These are phyloP conservation scores for Gremmenia infestans DNA, from an alignment of 2,329 filamentous ascomycete species.

Conservation along the genomic window DNA sequence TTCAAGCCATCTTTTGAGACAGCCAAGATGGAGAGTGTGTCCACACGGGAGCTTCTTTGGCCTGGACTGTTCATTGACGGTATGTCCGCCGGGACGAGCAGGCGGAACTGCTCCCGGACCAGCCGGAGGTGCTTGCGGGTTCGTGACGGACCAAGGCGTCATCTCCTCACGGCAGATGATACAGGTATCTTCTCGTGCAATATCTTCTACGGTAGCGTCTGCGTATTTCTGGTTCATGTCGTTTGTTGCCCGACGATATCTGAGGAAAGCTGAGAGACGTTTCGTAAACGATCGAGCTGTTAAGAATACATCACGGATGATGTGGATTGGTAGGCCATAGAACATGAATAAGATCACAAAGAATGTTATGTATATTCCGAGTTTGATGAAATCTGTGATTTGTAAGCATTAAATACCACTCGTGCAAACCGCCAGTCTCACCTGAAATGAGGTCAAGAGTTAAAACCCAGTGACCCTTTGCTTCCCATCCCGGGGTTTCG, in stretches of 20 bases:
- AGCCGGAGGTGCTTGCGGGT: conserved; percentile 39
- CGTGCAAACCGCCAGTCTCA: conserved; percentile 37
- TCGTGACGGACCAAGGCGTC: conserved; percentile 63
- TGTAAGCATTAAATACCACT: conserved; percentile 5
- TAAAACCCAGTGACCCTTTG: conserved; percentile 89
- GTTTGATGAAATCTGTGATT: conserved; percentile 77
- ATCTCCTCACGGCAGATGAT: conserved; percentile 98
- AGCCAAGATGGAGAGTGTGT: conserved; percentile 90
- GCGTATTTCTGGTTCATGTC: conserved; percentile 91
- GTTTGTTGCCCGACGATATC: conserved; percentile 84
- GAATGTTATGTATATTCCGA: conserved; percentile 84
- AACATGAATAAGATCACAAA: conserved; percentile 91
- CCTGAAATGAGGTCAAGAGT: conserved; percentile 79
- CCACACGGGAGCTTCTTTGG: conserved; percentile 97
- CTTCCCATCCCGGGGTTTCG: conserved; percentile 93
- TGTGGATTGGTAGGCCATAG: conserved; percentile 94
- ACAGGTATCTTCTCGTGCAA: conserved; percentile 83
- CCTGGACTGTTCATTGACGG: conserved; percentile 73
- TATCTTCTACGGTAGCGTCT: conserved; percentile 83
- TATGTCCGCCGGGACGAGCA: conserved; percentile 30
- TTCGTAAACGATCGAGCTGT: conserved; percentile 89
- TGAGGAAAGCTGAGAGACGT: conserved; percentile 79
- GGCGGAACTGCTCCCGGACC: conserved; percentile 31
- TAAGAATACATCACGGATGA: conserved; percentile 91
- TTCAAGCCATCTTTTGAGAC: conserved; percentile 94